Conservation (phyloP, 805 yeast genomes). For the Yarrowia divulgata region DNA sequence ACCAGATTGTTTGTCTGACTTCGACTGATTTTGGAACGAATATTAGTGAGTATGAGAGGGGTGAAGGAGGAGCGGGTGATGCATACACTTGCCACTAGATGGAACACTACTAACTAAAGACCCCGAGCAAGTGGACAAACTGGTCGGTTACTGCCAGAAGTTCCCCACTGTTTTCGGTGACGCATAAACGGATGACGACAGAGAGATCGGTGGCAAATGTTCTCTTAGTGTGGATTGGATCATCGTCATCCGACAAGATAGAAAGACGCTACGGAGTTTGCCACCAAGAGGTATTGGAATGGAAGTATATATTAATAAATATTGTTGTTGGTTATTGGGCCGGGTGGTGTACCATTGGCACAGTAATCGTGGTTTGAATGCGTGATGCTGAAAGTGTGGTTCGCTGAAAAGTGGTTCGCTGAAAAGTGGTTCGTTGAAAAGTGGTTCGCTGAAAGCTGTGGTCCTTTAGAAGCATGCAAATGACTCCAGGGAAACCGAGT, state of each 20-base stretch:
- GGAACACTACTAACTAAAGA: conserved; percentile 16
- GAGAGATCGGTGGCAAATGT: background rate
- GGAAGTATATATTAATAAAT: conserved; percentile 36
- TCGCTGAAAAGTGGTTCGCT: too few relatives aligned
- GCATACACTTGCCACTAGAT: too few relatives aligned
- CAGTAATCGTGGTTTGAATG: background rate
- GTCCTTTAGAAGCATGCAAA: too few relatives aligned
- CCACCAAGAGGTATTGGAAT: background rate
- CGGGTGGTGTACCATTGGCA: too few relatives aligned
- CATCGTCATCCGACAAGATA: too few relatives aligned
- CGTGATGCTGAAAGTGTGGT: too few relatives aligned
- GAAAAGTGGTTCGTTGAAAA: too few relatives aligned
- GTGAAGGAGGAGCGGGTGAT: background rate
- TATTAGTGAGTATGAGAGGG: conserved; percentile 41
- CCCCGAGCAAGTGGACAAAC: conserved; percentile 17
- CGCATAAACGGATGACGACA: background rate
- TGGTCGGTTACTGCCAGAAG: conserved; percentile 22
- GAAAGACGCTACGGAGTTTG: too few relatives aligned
- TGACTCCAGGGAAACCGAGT: too few relatives aligned
- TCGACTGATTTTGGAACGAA: conserved; percentile 45
- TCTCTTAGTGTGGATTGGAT: background rate
- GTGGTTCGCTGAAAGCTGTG: too few relatives aligned
- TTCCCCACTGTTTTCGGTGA: conserved; percentile 27
- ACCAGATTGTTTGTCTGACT: conserved; percentile 45
- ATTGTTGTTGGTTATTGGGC: too few relatives aligned